Evolutionary conservation across 495 filamentous ascomycete species (phyloP), one percentile per base, ranked within the genome.

Genomic region (Platismatia glauca): DNA sequence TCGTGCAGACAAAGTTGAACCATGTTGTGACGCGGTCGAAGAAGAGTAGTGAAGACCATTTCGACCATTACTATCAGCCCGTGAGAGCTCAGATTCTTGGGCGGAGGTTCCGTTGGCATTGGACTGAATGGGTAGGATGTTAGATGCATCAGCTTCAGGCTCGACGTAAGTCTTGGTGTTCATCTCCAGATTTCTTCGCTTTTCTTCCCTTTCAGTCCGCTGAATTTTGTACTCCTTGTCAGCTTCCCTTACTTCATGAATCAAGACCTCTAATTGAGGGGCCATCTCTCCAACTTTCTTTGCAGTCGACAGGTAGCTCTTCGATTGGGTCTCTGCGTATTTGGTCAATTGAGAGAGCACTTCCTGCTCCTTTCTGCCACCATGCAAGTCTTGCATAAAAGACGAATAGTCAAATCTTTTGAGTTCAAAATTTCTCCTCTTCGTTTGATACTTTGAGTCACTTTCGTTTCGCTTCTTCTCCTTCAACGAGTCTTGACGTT

Each of bases 341-440:
- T 89, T 93, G 24, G 94, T 97, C 46, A 99, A 78, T 71, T 96
- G 91, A 18, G 95, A 97, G 29, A 99, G 78, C 27, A 99, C 88
- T 71, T 97, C 94, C 71, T 97, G 94, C 67, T 99, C 95, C 70
- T 97, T 97, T 63, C 94, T 89, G 35, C 94, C 94, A 31, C 94
- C 94, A 68, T 97, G 94, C 15, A 99, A 79, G 77, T 99, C 94
- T 64, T 97, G 92, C 91, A 99, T 96, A 71, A 97, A 99, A 15
- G 91, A 95, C 22, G 91, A 97, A 73, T 99, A 99, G 75, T 99
- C 94, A 64, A 99, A 99, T 13, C 95, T 87, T 75, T 91, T 97
- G 44, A 99, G 78, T 74, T 99, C 94, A 67, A 97, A 99, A 64
- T 89, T 95, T 43, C 88, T 86, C 58, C 93, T 85, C 71, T 96